Conservation (phyloP, 768 basidiomycete species). For the Kwoniella dejecticola region DNA sequence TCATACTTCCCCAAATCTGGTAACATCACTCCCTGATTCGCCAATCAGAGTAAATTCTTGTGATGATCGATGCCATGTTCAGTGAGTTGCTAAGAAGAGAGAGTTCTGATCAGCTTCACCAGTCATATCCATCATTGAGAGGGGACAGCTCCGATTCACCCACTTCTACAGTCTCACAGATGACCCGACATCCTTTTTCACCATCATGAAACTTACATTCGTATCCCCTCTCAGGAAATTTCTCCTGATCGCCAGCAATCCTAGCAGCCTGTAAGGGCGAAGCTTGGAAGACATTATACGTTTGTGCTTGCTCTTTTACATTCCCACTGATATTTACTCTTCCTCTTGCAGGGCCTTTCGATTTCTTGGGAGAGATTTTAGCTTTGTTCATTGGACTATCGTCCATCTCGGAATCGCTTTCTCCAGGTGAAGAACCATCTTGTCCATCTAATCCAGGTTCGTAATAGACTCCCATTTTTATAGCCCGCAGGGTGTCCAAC, state of each 20-base stretch:
- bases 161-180: slow-evolving; percentile 25
- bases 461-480: slow-evolving; percentile 40
- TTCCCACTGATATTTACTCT: too few relatives aligned
- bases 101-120: not conserved
- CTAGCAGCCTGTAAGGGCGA: not conserved
- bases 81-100: slow-evolving; percentile 7
- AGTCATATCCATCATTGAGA: not conserved
- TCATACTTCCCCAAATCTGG: too few relatives aligned
- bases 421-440: slow-evolving; percentile 11
- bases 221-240: slow-evolving; percentile 1
- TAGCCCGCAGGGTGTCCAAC: slow-evolving; percentile 27
- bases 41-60: not conserved
- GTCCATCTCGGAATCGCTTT: not conserved
- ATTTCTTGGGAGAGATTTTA: too few relatives aligned
- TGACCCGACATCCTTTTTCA: slow-evolving; percentile 9
- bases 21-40: too few relatives aligned
- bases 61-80: slow-evolving; percentile 19
- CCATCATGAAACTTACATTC: slow-evolving; percentile 16
- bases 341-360: too few relatives aligned
- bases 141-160: not conserved
- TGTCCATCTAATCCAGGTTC: slow-evolving; percentile 17
- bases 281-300: too few relatives aligned
- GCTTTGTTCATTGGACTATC: too few relatives aligned
- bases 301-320: too few relatives aligned
- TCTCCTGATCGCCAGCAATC: too few relatives aligned